phyloP scores from a whole-genome alignment of 768 basidiomycete species.

The Tubosaeta brunneosetosa region DNA sequence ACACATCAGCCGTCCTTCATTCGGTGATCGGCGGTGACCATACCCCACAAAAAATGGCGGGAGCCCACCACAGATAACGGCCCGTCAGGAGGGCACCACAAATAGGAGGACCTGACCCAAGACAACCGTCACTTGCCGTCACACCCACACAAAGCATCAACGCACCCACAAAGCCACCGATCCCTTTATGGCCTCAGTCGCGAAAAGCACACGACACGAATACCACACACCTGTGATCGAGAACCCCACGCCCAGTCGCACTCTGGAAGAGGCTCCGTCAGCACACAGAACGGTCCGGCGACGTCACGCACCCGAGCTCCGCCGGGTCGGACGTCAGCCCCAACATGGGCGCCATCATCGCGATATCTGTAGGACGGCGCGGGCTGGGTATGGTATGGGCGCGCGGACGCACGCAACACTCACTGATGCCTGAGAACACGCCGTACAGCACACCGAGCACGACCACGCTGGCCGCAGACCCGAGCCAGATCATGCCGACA shows the following conservation, averaged over 20 bases:
- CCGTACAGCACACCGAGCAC: slow-evolving; percentile 45
- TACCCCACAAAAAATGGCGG: slow-evolving; percentile 48
- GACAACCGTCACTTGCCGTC: no score
- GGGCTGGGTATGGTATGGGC: not conserved
- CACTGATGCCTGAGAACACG: slow-evolving; percentile 43
- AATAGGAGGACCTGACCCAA: slow-evolving; percentile 47
- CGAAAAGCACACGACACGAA: no score
- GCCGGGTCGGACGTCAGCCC: slow-evolving; percentile 41
- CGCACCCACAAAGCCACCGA: slow-evolving; percentile 22
- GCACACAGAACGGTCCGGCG: slow-evolving; percentile 2
- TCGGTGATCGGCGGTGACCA: not conserved
- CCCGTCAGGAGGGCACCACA: slow-evolving; percentile 50
- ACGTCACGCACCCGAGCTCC: slow-evolving; percentile 45
- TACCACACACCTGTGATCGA: slow-evolving; percentile 34
- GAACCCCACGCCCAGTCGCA: slow-evolving; percentile 46
- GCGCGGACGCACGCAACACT: slow-evolving; percentile 1
- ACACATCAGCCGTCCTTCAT: not conserved
- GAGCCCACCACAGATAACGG: slow-evolving; percentile 53
- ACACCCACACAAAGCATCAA: not conserved
- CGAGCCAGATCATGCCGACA: slow-evolving; percentile 43
- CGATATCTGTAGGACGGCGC: slow-evolving; percentile 29
- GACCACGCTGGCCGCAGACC: slow-evolving; percentile 34
- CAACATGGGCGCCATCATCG: slow-evolving; percentile 40
- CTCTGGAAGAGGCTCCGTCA: slow-evolving; percentile 9
- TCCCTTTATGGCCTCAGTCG: slow-evolving; percentile 9